phyloP scores from a whole-genome alignment of 2,329 filamentous ascomycete genomes.

The Colletotrichum eremochloae region DNA sequence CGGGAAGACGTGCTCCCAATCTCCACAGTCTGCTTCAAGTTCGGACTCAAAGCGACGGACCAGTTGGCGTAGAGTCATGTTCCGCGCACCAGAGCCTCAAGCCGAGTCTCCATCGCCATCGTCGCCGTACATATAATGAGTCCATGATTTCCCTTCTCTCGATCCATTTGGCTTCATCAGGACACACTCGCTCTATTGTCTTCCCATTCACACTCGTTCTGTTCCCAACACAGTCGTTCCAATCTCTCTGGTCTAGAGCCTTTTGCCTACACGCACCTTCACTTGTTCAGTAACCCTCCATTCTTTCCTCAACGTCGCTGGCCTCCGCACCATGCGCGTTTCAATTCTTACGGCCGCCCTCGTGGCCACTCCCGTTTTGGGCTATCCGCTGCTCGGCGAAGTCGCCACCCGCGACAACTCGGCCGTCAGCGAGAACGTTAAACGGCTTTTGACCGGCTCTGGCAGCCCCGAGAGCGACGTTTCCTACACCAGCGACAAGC shows the following conservation, averaged over 20 bases:
- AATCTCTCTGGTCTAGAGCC: constrained; percentile 7
- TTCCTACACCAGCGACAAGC: constrained; percentile 24
- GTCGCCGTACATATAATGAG: constrained; percentile 34
- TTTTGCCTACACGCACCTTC: neutral
- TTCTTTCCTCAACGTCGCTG: constrained; percentile 42
- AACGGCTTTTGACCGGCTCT: constrained; percentile 48
- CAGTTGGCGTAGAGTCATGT: neutral
- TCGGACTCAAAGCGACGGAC: neutral
- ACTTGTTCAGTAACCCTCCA: neutral
- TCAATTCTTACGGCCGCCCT: constrained; percentile 37
- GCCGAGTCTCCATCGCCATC: neutral
- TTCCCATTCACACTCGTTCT: constrained; percentile 4
- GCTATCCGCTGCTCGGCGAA: constrained; percentile 52
- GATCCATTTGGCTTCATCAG: constrained; percentile 6
- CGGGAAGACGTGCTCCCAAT: constrained; percentile 17
- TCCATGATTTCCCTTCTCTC: neutral
- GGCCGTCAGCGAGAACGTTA: constrained; percentile 52
- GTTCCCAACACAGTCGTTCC: constrained; percentile 15
- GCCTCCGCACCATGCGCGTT: constrained; percentile 33
- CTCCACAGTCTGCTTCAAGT: constrained; percentile 24
- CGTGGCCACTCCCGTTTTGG: constrained; percentile 31
- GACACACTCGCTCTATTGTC: neutral
- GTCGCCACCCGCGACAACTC: constrained; percentile 49
- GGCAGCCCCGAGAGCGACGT: constrained; percentile 46
- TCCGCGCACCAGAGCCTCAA: neutral